Conservation (phyloP, 225 moss, liverwort and hornwort genomes). For the Physcomitrium patens region DNA sequence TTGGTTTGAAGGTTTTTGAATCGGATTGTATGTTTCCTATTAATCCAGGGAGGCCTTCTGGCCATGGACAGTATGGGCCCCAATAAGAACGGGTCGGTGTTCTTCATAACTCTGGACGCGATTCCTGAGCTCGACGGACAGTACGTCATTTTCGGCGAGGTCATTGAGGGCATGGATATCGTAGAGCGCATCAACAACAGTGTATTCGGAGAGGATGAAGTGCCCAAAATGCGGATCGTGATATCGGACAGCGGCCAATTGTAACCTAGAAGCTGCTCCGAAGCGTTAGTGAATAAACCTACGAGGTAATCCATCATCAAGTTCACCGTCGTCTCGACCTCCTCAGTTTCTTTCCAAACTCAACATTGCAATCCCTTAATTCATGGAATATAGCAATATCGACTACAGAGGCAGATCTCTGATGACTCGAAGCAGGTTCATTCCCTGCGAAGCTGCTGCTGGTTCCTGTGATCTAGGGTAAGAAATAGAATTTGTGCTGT, state of each 20-base stretch:
- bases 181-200: slow-evolving; percentile 72
- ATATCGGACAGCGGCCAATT: slow-evolving; percentile 71
- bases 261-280: slow-evolving; percentile 28
- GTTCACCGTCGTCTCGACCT: no score
- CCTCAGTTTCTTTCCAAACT: neutral
- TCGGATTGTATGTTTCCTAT: neutral
- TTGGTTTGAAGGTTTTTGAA: neutral
- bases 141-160: slow-evolving; percentile 78
- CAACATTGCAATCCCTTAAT: slow-evolving; percentile 1
- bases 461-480: neutral
- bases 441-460: slow-evolving; percentile 11
- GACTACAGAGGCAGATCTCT: no score
- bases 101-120: slow-evolving; percentile 73
- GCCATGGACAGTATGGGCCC: slow-evolving; percentile 78
- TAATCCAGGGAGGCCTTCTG: slow-evolving; percentile 63
- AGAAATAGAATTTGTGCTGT: slow-evolving; percentile 2
- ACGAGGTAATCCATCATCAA: no score
- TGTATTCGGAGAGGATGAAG: slow-evolving; percentile 44
- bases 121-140: slow-evolving; percentile 69
- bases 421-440: no score
- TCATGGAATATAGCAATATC: no score
- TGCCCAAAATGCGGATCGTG: slow-evolving; percentile 47
- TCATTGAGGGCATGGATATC: slow-evolving; percentile 78
- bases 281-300: no score
- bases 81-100: slow-evolving; percentile 63